Evolutionary conservation across 2,329 filamentous ascomycete species (phyloP).

Genomic region (Pochonia chlamydosporia): DNA sequence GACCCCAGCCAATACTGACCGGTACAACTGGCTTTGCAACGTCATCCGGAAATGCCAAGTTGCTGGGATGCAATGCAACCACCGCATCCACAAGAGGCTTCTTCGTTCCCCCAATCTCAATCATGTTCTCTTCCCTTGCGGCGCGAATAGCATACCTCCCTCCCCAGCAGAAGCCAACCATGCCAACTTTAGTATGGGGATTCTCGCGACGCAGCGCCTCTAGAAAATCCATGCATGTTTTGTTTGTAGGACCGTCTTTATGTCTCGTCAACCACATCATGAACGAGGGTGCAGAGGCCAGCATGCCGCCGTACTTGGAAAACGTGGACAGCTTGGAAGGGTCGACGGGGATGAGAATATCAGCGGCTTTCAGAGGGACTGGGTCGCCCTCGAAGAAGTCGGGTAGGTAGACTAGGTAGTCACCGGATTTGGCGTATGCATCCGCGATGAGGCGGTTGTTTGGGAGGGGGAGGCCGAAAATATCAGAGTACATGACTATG

Average conservation of each 20-base stretch:
- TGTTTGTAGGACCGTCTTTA: conserved; percentile 22
- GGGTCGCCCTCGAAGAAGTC: conserved; percentile 5
- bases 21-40: conserved; percentile 23
- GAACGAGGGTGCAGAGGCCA: conserved; percentile 24
- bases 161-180: conserved; percentile 32
- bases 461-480: conserved; percentile 1
- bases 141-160: conserved; percentile 27
- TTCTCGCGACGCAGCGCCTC: conserved; percentile 21
- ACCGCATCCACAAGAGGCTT: conserved; percentile 29
- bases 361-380: conserved; percentile 18
- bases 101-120: conserved; percentile 26
- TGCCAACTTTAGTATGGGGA: conserved; percentile 25
- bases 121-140: conserved; percentile 16
- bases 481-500: conserved; percentile 3
- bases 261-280: conserved; percentile 27
- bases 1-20: conserved; percentile 24
- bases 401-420: conserved; percentile 1
- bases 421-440: conserved; percentile 2
- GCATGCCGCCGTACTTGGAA: conserved; percentile 30
- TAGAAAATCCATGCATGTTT: conserved; percentile 28
- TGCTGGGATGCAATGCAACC: conserved; percentile 30
- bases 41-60: conserved; percentile 28
- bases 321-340: conserved; percentile 26
- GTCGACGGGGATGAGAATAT: conserved; percentile 29
- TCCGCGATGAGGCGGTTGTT: conserved; percentile 4